Percentiles rank a stretch among this genome's conserved stretches.
These are phyloP conservation scores for Paramecium sexaurelia DNA, from an alignment of 73 alveolate genomes.

Conservation along the genomic window DNA sequence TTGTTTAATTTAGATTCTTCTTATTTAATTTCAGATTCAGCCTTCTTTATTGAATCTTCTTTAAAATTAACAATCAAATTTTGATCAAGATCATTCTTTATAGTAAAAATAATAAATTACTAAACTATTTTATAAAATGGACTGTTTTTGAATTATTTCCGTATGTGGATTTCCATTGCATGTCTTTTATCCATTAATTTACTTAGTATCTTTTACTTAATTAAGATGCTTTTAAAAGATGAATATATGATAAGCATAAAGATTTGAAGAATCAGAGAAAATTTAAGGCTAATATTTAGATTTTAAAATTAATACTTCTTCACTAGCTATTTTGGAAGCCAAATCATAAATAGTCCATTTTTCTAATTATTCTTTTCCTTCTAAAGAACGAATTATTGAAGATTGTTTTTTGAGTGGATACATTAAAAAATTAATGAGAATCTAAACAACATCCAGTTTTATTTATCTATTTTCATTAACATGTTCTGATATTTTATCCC, in stretches of 20 bases:
- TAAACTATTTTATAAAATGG: not conserved
- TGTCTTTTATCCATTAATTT: not conserved
- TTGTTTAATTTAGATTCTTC: slow-evolving; percentile 60
- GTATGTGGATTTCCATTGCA: not conserved
- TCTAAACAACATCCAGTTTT: not conserved
- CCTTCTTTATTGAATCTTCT: not conserved
- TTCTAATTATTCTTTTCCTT: not conserved
- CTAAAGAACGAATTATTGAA: not conserved
- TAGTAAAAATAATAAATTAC: not conserved
- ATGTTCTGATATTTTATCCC: slow-evolving; percentile 56
- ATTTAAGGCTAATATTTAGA: not conserved
- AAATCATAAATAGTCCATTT: not conserved
- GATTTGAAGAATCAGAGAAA: slow-evolving; percentile 26
- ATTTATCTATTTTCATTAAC: not conserved
- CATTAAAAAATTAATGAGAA: slow-evolving; percentile 17
- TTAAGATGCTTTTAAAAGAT: not conserved
- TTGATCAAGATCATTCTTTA: not conserved
- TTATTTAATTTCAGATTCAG: not conserved
- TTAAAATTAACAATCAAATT: not conserved
- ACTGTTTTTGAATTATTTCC: not conserved
- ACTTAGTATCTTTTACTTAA: not conserved
- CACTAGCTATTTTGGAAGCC: slow-evolving; percentile 37
- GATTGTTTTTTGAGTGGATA: not conserved
- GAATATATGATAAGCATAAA: slow-evolving; percentile 1
- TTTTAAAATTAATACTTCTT: slow-evolving; percentile 16